These are phyloP conservation scores for Paracoccidioides brasiliensis DNA, from an alignment of 2,329 filamentous ascomycete genomes.

Conservation along the genomic window DNA sequence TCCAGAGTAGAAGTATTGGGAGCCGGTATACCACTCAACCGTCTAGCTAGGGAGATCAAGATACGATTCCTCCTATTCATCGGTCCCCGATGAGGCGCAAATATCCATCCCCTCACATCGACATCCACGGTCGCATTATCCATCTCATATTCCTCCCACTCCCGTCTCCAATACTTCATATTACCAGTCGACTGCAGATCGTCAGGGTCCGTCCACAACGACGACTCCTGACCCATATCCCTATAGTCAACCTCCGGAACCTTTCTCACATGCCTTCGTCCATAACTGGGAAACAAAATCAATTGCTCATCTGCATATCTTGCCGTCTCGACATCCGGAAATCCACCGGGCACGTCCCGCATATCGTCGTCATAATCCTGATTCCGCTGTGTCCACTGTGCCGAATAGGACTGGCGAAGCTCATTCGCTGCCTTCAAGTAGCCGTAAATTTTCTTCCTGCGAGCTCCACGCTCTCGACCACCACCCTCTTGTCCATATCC, in stretches of 20 bases:
- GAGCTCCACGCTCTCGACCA: conserved; percentile 49
- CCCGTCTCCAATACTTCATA: conserved; percentile 60
- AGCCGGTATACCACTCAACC: conserved; percentile 73
- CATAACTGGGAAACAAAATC: conserved; percentile 90
- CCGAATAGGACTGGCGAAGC: conserved; percentile 52
- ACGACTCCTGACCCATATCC: conserved; percentile 25
- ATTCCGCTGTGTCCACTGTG: conserved; percentile 40
- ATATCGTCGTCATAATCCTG: conserved; percentile 34
- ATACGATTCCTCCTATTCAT: conserved; percentile 79
- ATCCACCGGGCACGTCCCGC: conserved; percentile 55
- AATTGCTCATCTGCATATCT: conserved; percentile 77
- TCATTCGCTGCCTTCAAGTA: conserved; percentile 62
- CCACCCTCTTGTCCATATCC: conserved; percentile 16
- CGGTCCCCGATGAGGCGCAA: conserved; percentile 69
- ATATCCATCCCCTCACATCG: conserved; percentile 92
- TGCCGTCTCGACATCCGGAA: conserved; percentile 72
- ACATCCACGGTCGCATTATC: conserved; percentile 82
- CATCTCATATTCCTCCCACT: conserved; percentile 70
- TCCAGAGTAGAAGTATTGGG: conserved; percentile 34
- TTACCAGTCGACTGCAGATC: conserved; percentile 41
- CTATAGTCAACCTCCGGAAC: conserved; percentile 16
- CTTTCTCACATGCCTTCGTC: conserved; percentile 53
- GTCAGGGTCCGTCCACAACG: conserved; percentile 33
- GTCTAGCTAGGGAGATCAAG: conserved; percentile 71
- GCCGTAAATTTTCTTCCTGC: conserved; percentile 64